Base-by-base conservation (phyloP, 169 alveolate genomes). In the Toxoplasma gondii region DNA sequence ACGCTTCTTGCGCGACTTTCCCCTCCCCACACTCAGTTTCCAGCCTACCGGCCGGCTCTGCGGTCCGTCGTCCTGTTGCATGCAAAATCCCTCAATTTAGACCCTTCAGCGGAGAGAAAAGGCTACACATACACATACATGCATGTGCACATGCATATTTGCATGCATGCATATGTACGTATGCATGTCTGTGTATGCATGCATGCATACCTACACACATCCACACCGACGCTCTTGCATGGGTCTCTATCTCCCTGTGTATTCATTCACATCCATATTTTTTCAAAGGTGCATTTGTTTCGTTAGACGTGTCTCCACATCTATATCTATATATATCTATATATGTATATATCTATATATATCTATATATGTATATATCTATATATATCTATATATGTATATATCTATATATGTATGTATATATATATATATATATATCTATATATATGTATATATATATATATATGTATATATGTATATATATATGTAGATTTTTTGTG, bases 1-100 rank as follows among this genome's bases (percentile, higher is more conserved):
- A 38, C 91, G 98, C 43, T 97, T 84, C 92, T 94, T 97, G 94
- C 88, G 98, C 38, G 96, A 97, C 83, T 97, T 88, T 94, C 97
- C 97, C n/a, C 88, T 97, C 36, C 97, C 98, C 0, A 97, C 98
- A 36, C 96, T 97, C 81, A 96, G 98, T 92, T 97, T 97, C 91
- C 91, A 93, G 58, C 97, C 98, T n/a, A 97, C 98, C 12, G 98
- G 98, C 19, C 94, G 96, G 41, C 95, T 96, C 64, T 97, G 98
- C 90, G 97, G 98, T 97, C 16, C 5, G 92, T 34, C 24, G 38
- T n/a, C n/a, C n/a, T n/a, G n/a, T n/a, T n/a, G n/a, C 17, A 17
- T 38, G 43, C 84, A 31, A 29, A 74, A 74, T 19, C 84, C 84
- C 84, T 74, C 19, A 74, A 17, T 31, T 38, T 74, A 31, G 41